Evolutionary conservation across 495 filamentous ascomycete species (phyloP).

Genomic region (Podospora tetraspora): DNA sequence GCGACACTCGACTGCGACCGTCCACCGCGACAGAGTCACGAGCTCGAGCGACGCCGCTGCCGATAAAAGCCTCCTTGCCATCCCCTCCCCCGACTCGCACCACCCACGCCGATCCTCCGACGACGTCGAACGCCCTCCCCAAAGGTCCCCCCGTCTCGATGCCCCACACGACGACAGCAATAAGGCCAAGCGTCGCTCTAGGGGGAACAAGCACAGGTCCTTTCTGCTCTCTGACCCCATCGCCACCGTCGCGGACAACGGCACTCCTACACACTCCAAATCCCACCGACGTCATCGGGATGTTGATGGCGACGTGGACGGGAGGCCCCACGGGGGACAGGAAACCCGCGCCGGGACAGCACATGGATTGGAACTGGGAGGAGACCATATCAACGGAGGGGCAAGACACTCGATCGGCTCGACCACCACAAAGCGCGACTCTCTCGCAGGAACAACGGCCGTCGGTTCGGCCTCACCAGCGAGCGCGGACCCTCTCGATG

Average conservation of each 20-base stretch:
- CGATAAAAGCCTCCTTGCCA: constrained; percentile 19
- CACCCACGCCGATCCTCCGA: constrained; percentile 18
- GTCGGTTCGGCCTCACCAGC: constrained; percentile 19
- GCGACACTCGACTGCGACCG: constrained; percentile 13
- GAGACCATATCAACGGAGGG: not conserved
- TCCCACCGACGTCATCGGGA: constrained; percentile 15
- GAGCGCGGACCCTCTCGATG: constrained; percentile 44
- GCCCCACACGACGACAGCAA: constrained; percentile 17
- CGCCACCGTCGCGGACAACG: constrained; percentile 11
- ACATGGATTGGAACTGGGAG: not conserved
- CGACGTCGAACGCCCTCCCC: constrained; percentile 18
- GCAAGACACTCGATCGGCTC: constrained; percentile 14
- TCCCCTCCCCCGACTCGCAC: constrained; percentile 17
- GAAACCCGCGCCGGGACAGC: constrained; percentile 1
- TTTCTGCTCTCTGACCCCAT: constrained; percentile 43
- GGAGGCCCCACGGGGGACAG: constrained; percentile 4
- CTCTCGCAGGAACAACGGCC: constrained; percentile 18
- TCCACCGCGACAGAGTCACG: constrained; percentile 11
- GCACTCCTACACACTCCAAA: constrained; percentile 3
- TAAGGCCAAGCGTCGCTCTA: constrained; percentile 22
- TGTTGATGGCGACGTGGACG: constrained; percentile 13
- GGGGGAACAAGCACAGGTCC: constrained; percentile 37
- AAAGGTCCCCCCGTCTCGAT: constrained; percentile 18
- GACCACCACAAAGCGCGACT: constrained; percentile 17
- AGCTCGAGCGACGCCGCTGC: constrained; percentile 19